Evolutionary conservation across 306 rosid species (phyloP).

Genomic region (Cicer yamashitae): DNA sequence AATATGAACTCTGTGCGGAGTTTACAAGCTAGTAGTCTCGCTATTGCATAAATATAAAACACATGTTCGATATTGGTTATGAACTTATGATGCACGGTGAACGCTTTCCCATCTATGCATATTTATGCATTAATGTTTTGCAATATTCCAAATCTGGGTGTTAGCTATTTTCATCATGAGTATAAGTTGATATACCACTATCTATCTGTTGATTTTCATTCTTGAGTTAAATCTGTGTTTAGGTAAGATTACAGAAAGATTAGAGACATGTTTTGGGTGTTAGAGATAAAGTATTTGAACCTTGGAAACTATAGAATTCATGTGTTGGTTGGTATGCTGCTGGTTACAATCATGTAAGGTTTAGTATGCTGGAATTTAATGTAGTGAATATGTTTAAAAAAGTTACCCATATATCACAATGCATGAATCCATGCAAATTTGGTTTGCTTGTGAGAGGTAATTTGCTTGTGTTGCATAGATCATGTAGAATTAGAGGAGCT

Average conservation of each 20-base stretch:
- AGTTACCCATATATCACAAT: no score
- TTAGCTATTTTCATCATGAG: background rate
- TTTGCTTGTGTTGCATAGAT: no score
- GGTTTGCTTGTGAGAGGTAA: no score
- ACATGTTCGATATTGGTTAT: background rate
- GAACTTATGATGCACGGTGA: background rate
- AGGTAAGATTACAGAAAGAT: background rate
- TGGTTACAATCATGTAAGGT: no score
- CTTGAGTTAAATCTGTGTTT: background rate
- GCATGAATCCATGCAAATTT: no score
- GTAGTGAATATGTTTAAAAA: no score
- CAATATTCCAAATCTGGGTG: background rate
- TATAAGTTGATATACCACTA: background rate
- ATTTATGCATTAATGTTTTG: background rate
- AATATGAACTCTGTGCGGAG: background rate
- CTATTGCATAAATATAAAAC: background rate
- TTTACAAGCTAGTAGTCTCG: background rate
- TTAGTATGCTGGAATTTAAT: no score
- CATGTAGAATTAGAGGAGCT: background rate
- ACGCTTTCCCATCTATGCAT: background rate
- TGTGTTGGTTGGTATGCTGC: no score
- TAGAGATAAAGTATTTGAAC: background rate
- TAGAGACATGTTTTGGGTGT: background rate
- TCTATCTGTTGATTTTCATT: background rate
- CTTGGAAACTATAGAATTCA: background rate